phyloP scores from a whole-genome alignment of 805 yeast species.

The Pichia rugopelliculosa region DNA sequence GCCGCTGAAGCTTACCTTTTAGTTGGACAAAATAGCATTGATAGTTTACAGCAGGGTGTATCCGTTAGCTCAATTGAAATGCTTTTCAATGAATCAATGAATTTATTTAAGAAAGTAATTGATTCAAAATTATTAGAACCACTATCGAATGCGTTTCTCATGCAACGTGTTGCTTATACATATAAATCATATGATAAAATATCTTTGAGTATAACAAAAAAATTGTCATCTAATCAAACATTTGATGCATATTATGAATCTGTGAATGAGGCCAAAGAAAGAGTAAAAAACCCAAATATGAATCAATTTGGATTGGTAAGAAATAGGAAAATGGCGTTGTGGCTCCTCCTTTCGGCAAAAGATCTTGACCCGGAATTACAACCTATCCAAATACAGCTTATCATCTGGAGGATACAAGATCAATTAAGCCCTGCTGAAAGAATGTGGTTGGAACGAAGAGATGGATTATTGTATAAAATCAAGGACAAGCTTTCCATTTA shows the following conservation, averaged over 20 bases:
- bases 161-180: conserved; percentile 32
- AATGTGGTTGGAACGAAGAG: conserved; percentile 23
- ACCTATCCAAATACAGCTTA: conserved; percentile 21
- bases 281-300: conserved; percentile 33
- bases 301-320: conserved; percentile 50
- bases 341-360: conserved; percentile 67
- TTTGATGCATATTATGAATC: conserved; percentile 27
- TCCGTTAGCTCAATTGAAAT: conserved; percentile 21
- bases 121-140: conserved; percentile 40
- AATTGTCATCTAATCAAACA: not conserved
- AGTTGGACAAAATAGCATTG: conserved; percentile 29
- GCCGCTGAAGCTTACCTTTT: conserved; percentile 61
- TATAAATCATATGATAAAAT: conserved; percentile 20
- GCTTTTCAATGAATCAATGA: conserved; percentile 40
- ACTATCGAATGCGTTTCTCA: conserved; percentile 32
- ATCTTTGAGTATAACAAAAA: not conserved
- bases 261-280: conserved; percentile 25
- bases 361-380: conserved; percentile 46
- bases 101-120: conserved; percentile 36
- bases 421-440: conserved; percentile 5
- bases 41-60: not conserved
- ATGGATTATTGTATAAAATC: conserved; percentile 19
- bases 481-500: conserved; percentile 11
- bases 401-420: conserved; percentile 20
- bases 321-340: conserved; percentile 65